phyloP scores from a whole-genome alignment of 306 rosid species.

The Urtica urens region DNA sequence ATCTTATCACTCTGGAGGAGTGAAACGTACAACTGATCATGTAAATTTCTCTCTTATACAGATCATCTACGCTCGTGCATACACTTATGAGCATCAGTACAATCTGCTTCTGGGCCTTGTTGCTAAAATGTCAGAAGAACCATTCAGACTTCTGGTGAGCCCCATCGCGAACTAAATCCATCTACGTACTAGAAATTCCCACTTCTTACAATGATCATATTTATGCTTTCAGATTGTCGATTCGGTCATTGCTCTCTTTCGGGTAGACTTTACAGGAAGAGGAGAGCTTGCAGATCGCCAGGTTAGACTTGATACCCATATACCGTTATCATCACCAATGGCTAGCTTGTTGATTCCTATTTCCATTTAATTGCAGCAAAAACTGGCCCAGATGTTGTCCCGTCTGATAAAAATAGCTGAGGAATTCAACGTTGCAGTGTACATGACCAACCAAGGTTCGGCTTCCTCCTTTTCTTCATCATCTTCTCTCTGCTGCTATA shows the following conservation, averaged over 20 bases:
- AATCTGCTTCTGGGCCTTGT: slow-evolving; percentile 89
- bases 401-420: slow-evolving; percentile 82
- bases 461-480: not conserved
- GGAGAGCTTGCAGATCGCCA: slow-evolving; percentile 99
- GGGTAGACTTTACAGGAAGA: slow-evolving; percentile 89
- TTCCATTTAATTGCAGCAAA: slow-evolving; percentile 54
- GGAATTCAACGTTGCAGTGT: slow-evolving; percentile 85
- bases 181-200: not conserved
- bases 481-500: not conserved
- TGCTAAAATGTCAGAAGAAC: slow-evolving; percentile 95
- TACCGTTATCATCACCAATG: no score
- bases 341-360: no score
- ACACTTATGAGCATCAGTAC: slow-evolving; percentile 85
- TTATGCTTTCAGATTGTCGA: slow-evolving; percentile 58
- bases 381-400: slow-evolving; percentile 87
- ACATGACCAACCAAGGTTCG: slow-evolving; percentile 91
- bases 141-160: slow-evolving; percentile 90
- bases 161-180: not conserved
- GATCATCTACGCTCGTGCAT: slow-evolving; percentile 97
- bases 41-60: slow-evolving; percentile 22
- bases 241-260: slow-evolving; percentile 81
- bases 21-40: slow-evolving; percentile 15
- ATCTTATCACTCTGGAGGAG: slow-evolving; percentile 3
- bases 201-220: slow-evolving; percentile 13
- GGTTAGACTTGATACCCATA: no score